Evolutionary conservation across 139 green algal species (phyloP), one percentile per base, ranked within the genome.

Genomic region (Haematococcus lacustris): DNA sequence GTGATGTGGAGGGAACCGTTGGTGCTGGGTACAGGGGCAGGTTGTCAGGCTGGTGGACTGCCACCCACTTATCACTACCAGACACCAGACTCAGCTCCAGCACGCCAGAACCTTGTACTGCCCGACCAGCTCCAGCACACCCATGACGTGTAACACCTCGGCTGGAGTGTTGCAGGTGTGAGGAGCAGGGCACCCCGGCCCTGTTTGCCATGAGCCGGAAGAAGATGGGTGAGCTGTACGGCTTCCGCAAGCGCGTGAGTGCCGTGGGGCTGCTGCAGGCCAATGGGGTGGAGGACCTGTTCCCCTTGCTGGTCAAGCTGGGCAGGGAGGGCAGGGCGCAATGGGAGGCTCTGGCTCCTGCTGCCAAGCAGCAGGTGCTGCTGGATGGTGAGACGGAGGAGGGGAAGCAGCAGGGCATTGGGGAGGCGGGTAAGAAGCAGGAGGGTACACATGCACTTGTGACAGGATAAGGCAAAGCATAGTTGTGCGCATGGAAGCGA

Each of bases 201-300:
- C 77, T 93, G 37, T 95, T 94, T 82, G 86, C 86, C 0, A 75
- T 96, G 1, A 91, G 73, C n/a, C 85, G 90, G 30, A 92, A 92
- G 72, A 85, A 87, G 63, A 80, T 96, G 73, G 90, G 90, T 30
- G 78, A 90, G 67, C 78, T 94, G 33, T 96, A 93, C 77, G 90
- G 90, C 30, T 83, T 78, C 35, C 81, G 87, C 53, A 94, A 94
- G 78, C 84, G 82, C 53, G 91, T 96, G 77, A 87, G 74, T 60
- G 88, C 91, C 0, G 86, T 94, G 2, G 90, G 89, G 0, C 50
- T 96, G 30, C 83, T 91, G 51, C 79, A 90, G 53, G 73, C 86
- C 6, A 70, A 83, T 28, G 82, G 83, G 1, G 77, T 88, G n/a
- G 78, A 88, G 34, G 83, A 81, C 28, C 6, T 78, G 37, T 74